Evolutionary conservation across 768 basidiomycete species (phyloP).

Genomic region (Strobilomyces confusus): DNA sequence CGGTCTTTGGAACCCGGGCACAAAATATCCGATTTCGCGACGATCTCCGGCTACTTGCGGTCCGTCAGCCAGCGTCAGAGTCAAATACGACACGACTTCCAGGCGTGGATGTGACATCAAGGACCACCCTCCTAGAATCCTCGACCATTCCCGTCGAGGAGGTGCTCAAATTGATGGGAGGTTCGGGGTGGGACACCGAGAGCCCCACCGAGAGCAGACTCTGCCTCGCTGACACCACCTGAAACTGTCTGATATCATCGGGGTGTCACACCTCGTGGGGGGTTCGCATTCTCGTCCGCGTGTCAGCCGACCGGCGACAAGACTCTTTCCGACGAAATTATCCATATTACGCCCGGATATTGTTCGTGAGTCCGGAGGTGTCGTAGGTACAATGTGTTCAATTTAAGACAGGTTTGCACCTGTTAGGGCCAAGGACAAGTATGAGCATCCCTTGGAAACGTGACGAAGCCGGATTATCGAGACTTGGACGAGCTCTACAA

Average conservation of each 20-base stretch:
- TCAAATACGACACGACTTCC: background rate
- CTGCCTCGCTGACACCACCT: background rate
- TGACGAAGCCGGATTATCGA: background rate
- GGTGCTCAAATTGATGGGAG: background rate
- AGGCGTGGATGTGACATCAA: background rate
- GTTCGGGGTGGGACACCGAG: background rate
- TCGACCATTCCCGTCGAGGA: background rate
- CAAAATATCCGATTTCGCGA: too few relatives aligned
- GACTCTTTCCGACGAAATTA: too few relatives aligned
- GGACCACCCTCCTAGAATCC: background rate
- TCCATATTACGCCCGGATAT: too few relatives aligned
- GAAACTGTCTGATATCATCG: background rate
- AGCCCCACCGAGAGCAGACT: background rate
- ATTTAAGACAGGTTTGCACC: background rate
- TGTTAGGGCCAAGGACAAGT: background rate
- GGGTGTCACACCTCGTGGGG: background rate
- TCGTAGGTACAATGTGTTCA: background rate
- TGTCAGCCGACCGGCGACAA: background rate
- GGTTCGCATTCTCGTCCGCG: background rate
- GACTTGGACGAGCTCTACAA: too few relatives aligned
- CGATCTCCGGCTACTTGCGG: background rate
- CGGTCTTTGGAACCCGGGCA: too few relatives aligned
- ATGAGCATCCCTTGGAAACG: background rate
- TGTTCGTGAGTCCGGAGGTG: background rate
- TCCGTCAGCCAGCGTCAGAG: background rate